Conservation (phyloP, 768 basidiomycete genomes). For the Floccularia luteovirens region DNA sequence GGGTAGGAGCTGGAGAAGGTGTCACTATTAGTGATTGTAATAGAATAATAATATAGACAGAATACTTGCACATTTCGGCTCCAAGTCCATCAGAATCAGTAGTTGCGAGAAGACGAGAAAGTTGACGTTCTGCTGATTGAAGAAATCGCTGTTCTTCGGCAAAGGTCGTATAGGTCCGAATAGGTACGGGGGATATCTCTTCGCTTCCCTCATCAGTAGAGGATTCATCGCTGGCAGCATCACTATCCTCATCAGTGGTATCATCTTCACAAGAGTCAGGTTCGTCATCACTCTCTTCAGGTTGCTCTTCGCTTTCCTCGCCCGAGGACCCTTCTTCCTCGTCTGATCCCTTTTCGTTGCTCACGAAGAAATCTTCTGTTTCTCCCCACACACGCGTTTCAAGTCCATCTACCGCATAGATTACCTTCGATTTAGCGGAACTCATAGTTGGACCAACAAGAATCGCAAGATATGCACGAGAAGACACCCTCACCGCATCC, state of each 20-base stretch:
- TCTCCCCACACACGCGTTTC: constrained; percentile 39
- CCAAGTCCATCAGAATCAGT: constrained; percentile 25
- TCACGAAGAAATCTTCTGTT: constrained; percentile 15
- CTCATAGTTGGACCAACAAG: constrained; percentile 60
- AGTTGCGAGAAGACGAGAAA: constrained; percentile 26
- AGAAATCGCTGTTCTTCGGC: constrained; percentile 23
- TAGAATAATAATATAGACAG: not conserved
- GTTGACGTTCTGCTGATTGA: constrained; percentile 23
- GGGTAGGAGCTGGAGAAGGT: constrained; percentile 33
- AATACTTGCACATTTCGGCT: constrained; percentile 23
- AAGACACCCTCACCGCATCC: constrained; percentile 4
- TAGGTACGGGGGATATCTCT: not conserved
- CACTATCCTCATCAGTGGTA: too few relatives aligned
- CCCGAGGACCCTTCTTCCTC: constrained; percentile 7
- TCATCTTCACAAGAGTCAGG: too few relatives aligned
- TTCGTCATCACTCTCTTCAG: too few relatives aligned
- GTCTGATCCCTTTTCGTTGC: constrained; percentile 4
- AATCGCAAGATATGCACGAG: constrained; percentile 49
- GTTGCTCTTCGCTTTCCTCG: constrained; percentile 1
- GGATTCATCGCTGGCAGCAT: too few relatives aligned
- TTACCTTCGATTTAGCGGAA: constrained; percentile 51
- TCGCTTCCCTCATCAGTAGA: too few relatives aligned
- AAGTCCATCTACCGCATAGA: constrained; percentile 59
- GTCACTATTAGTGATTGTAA: constrained; percentile 1
- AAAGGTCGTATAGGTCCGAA: constrained; percentile 9